Percentiles rank a stretch among this genome's conserved stretches.
Conservation (phyloP, 2,329 filamentous ascomycete genomes). For the Sordariomycetes sp. region DNA sequence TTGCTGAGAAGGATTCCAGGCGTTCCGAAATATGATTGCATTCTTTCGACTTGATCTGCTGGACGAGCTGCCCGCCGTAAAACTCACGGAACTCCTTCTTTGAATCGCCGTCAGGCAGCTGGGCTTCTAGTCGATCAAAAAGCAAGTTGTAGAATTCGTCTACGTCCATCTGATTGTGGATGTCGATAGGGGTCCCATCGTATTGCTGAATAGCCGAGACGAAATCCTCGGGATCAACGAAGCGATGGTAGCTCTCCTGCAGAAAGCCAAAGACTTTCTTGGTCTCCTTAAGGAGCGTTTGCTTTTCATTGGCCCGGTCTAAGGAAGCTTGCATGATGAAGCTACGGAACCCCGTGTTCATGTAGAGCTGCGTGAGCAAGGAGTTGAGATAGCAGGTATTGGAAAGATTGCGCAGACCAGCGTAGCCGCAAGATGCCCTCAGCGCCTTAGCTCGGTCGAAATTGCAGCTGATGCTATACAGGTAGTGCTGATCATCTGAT, state of each 20-base stretch:
- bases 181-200: constrained; percentile 74
- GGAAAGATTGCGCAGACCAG: constrained; percentile 84
- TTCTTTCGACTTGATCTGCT: constrained; percentile 92
- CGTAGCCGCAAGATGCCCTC: constrained; percentile 71
- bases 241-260: constrained; percentile 71
- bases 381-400: constrained; percentile 98
- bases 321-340: constrained; percentile 68
- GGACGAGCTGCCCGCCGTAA: constrained; percentile 84
- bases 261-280: constrained; percentile 76
- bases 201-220: constrained; percentile 73
- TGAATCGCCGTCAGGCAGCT: constrained; percentile 57
- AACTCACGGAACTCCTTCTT: constrained; percentile 72
- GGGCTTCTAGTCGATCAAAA: constrained; percentile 83
- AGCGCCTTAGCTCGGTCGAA: constrained; percentile 60
- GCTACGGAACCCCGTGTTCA: constrained; percentile 80
- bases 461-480: too few species aligned
- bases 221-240: constrained; percentile 62
- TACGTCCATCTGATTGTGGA: constrained; percentile 91
- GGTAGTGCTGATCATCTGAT: too few species aligned
- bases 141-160: constrained; percentile 95
- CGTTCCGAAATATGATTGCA: constrained; percentile 89
- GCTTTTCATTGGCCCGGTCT: constrained; percentile 42
- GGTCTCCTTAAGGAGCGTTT: constrained; percentile 66
- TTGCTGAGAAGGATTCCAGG: constrained; percentile 83
- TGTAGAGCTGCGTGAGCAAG: constrained; percentile 86